Percentiles rank a stretch among this genome's conserved stretches.
phyloP scores from a whole-genome alignment of 768 basidiomycete genomes.

The Lentinula sp. region DNA sequence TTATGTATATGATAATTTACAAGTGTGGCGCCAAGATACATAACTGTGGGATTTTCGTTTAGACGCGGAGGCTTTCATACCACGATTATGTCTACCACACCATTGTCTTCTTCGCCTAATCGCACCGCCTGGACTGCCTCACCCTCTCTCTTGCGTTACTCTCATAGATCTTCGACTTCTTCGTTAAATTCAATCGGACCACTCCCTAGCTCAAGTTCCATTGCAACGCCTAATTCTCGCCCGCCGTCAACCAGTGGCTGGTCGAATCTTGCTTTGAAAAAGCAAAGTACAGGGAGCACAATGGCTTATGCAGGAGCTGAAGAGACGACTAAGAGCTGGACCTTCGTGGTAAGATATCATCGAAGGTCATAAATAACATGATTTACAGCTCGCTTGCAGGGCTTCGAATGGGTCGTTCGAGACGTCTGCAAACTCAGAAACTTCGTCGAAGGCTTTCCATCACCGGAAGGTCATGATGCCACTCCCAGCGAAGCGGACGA shows the following conservation, averaged over 20 bases:
- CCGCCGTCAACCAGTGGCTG: conserved; percentile 12
- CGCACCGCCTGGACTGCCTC: conserved; percentile 49
- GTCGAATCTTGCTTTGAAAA: conserved; percentile 14
- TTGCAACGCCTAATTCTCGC: conserved; percentile 15
- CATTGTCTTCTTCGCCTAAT: conserved; percentile 38
- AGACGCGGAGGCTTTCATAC: background rate
- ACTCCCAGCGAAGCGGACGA: conserved; percentile 26
- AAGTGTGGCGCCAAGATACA: background rate
- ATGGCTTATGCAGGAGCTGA: conserved; percentile 23
- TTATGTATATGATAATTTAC: background rate
- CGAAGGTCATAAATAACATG: background rate
- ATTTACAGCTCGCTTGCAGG: conserved; percentile 29
- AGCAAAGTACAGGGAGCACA: conserved; percentile 16
- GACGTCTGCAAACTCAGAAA: conserved; percentile 52
- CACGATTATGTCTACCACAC: background rate
- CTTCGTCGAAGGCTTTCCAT: conserved; percentile 43
- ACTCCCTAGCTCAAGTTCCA: background rate
- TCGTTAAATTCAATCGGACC: conserved; percentile 15
- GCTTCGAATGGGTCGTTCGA: conserved; percentile 67
- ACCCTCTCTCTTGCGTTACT: conserved; percentile 20
- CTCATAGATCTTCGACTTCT: conserved; percentile 17
- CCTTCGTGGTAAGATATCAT: conserved; percentile 44
- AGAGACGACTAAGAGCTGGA: conserved; percentile 56
- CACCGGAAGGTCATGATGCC: conserved; percentile 20
- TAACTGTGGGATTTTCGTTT: background rate